A percentile compares a stretch with the other conserved stretches of the same genome.
phyloP scores from a whole-genome alignment of 345 rosid species.

The Citropsis articulata region DNA sequence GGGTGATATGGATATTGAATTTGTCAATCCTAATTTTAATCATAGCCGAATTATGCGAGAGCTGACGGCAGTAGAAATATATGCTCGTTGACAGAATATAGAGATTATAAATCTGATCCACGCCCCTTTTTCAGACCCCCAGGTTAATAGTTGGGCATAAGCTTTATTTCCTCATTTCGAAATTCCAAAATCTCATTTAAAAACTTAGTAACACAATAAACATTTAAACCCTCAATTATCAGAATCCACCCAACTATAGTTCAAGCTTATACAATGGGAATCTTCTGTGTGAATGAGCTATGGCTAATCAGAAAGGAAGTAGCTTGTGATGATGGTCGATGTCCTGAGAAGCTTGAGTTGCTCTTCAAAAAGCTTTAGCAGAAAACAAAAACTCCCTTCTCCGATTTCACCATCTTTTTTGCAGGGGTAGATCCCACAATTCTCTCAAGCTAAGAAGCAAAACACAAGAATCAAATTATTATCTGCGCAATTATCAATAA shows the following conservation, averaged over 20 bases:
- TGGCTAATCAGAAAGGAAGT: background rate
- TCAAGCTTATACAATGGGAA: too few species aligned
- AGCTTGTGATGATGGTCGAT: background rate
- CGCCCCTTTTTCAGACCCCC: background rate
- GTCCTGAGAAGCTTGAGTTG: background rate
- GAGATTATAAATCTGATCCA: too few species aligned
- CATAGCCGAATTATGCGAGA: background rate
- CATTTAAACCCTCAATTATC: too few species aligned
- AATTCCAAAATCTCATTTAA: background rate
- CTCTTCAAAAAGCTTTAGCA: conserved; percentile 26
- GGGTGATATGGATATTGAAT: background rate
- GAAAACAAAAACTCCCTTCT: conserved; percentile 65
- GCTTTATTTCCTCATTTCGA: background rate
- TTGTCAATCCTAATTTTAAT: background rate
- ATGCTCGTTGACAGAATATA: too few species aligned
- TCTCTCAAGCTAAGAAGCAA: conserved; percentile 64
- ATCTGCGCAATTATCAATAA: background rate
- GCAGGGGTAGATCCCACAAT: conserved; percentile 67
- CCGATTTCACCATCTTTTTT: conserved; percentile 66
- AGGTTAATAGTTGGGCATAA: background rate
- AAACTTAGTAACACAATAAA: background rate
- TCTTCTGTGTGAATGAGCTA: too few species aligned
- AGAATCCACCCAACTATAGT: background rate
- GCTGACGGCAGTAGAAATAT: too few species aligned
- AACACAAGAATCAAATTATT: background rate